These are phyloP conservation scores for Starmerella roubikii DNA, from an alignment of 805 yeast genomes.

Conservation along the genomic window DNA sequence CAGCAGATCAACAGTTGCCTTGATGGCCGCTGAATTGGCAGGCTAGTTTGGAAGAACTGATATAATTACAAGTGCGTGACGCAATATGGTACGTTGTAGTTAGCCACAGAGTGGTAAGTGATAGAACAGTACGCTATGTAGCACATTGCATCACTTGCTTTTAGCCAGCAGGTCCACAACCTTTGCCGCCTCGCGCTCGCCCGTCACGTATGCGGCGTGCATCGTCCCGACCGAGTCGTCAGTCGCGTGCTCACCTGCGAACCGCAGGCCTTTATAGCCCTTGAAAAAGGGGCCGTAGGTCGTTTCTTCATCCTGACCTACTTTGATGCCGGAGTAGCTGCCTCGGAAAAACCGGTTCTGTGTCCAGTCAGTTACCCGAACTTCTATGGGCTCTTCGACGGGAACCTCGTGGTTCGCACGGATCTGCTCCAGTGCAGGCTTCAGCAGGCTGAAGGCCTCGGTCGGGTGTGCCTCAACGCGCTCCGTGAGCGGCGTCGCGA, in stretches of 20 bases:
- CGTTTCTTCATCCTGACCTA: constrained; percentile 57
- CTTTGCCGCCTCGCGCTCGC: constrained; percentile 42
- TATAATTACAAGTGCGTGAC: too few species aligned
- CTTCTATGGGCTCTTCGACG: constrained; percentile 30
- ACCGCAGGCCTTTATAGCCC: constrained; percentile 47
- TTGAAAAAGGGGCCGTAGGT: constrained; percentile 42
- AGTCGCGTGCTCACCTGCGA: constrained; percentile 83
- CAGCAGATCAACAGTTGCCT: too few species aligned
- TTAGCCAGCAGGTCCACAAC: too few species aligned
- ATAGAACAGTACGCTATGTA: too few species aligned
- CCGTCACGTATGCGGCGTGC: constrained; percentile 78
- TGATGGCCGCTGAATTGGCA: too few species aligned
- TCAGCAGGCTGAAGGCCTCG: constrained; percentile 43
- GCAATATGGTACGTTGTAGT: too few species aligned
- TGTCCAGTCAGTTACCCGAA: constrained; percentile 50
- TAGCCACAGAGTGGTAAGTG: too few species aligned
- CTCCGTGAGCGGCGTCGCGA: constrained; percentile 60
- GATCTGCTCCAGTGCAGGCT: constrained; percentile 34
- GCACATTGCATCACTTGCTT: too few species aligned
- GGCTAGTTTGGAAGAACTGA: too few species aligned
- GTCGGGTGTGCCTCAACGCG: constrained; percentile 36
- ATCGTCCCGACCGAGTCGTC: constrained; percentile 79
- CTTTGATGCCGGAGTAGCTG: constrained; percentile 55
- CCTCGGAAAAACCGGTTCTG: constrained; percentile 56
- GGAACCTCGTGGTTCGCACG: constrained; percentile 13